Conservation (phyloP, 805 yeast genomes). For the Ogataea ramenticola region DNA sequence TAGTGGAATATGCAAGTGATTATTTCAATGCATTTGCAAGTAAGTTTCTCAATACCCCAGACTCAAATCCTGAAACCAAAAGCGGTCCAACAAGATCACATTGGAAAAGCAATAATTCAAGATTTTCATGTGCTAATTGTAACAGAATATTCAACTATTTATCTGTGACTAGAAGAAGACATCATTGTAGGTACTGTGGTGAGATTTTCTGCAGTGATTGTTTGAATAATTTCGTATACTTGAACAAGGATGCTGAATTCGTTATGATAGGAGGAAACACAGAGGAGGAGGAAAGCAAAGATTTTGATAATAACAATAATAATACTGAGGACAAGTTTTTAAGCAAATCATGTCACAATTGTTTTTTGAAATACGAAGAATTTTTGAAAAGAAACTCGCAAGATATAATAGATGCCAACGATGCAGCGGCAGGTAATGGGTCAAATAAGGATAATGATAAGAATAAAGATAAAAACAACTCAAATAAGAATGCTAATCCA, state of each 20-base stretch:
- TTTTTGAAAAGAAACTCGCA: constrained; percentile 22
- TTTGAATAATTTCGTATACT: constrained; percentile 25
- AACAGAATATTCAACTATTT: constrained; percentile 59
- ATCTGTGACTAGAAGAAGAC: constrained; percentile 52
- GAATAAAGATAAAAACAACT: neutral
- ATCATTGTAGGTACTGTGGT: constrained; percentile 35
- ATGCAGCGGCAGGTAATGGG: neutral
- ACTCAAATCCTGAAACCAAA: neutral
- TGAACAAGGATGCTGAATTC: constrained; percentile 28
- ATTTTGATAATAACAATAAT: constrained; percentile 20
- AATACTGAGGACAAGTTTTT: constrained; percentile 11
- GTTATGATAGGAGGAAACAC: constrained; percentile 21
- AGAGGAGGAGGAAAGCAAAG: constrained; percentile 43
- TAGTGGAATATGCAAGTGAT: constrained; percentile 10
- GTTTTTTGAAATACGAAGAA: constrained; percentile 28
- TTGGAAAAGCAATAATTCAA: constrained; percentile 68
- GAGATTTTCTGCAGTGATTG: constrained; percentile 34
- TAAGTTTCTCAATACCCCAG: neutral
- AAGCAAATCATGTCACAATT: constrained; percentile 27
- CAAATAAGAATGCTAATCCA: neutral
- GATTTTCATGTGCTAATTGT: constrained; percentile 64
- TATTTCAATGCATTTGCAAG: constrained; percentile 19
- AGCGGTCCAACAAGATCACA: constrained; percentile 49
- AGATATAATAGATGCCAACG: neutral
- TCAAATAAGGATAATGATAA: neutral